Percentiles rank a stretch among this genome's conserved stretches.
These are phyloP conservation scores for Drechslerella dactyloides DNA, from an alignment of 2,329 filamentous ascomycete species.

Conservation along the genomic window DNA sequence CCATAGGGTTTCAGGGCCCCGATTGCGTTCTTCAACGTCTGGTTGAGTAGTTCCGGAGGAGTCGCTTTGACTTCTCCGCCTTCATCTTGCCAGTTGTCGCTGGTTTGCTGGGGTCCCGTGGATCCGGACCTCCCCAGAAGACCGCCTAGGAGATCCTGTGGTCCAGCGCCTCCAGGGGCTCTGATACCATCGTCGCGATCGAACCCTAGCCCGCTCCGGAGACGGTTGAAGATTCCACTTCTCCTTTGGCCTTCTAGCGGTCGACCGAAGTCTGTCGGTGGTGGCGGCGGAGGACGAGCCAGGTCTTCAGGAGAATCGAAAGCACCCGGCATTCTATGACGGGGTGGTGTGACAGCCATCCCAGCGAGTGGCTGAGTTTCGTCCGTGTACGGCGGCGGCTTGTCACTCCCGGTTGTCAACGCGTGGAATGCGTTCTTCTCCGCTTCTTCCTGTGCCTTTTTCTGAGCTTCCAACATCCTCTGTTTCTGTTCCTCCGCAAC, in stretches of 20 bases:
- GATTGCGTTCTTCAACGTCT: constrained; percentile 78
- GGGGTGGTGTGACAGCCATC: constrained; percentile 26
- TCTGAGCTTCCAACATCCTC: constrained; percentile 75
- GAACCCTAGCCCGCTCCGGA: constrained; percentile 40
- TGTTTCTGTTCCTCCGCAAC: constrained; percentile 83
- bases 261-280: constrained; percentile 14
- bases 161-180: constrained; percentile 9
- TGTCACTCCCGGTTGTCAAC: constrained; percentile 14
- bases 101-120: constrained; percentile 34
- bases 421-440: constrained; percentile 58
- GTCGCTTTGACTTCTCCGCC: constrained; percentile 58
- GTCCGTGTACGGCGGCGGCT: constrained; percentile 12
- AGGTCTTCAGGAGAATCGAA: constrained; percentile 46
- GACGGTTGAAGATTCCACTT: constrained; percentile 36
- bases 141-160: constrained; percentile 29
- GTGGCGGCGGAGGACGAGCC: constrained; percentile 11
- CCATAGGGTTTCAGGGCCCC: constrained; percentile 78
- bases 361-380: constrained; percentile 12
- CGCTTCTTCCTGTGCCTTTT: constrained; percentile 69
- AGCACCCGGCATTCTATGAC: constrained; percentile 45
- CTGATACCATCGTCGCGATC: constrained; percentile 22
- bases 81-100: constrained; percentile 23
- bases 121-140: constrained; percentile 23
- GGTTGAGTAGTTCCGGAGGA: constrained; percentile 68
- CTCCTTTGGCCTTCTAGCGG: constrained; percentile 20